Evolutionary conservation across 2,329 filamentous ascomycete genomes (phyloP), one percentile per base, ranked within the genome.

Genomic region (Cercospora canescens): DNA sequence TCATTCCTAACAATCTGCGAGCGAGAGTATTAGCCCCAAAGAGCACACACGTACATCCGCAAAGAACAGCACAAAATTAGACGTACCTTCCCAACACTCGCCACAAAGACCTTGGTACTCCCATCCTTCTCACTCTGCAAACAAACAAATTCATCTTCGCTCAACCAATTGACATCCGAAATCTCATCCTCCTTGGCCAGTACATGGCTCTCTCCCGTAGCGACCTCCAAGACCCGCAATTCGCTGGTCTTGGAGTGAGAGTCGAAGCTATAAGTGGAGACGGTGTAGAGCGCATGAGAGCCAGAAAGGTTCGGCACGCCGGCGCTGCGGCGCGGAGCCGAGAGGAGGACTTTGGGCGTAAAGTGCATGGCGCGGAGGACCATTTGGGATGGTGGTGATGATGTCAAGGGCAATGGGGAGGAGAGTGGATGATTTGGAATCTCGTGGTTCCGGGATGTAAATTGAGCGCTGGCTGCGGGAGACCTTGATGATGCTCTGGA

Each of bases 191-290:
- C 87, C 60, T 90, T 85, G 55, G 87, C 89, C 11, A 96, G 81
- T 12, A 89, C 78, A 4, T 83, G 86, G 4, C 89, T 89, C 59
- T 89, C 84, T 35, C 90, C 89, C 7, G 86, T 87, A 54, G 85
- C 81, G 65, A 93, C 83, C 71, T 94, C 88, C 45, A 97, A 81
- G 28, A 94, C 78, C 18, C 89, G 87, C 71, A 91, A 89, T 80
- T 93, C 89, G 66, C 82, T 84, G 5, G 84, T 86, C 75, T 89
- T 90, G 55, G 84, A 83, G 76, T 96, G 92, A 0, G 87, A 84
- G 41, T 90, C 84, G 78, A 97, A 97, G 5, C 88, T 94, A 78
- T 96, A 97, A 1, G 89, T 88, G 0, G 90, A 91, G 16, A 88
- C 86, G 48, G 87, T 88, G 75, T 89, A 93, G 30, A 93, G 79